Evolutionary conservation across 345 rosid genomes (phyloP).

Genomic region (Boechera retrofracta): DNA sequence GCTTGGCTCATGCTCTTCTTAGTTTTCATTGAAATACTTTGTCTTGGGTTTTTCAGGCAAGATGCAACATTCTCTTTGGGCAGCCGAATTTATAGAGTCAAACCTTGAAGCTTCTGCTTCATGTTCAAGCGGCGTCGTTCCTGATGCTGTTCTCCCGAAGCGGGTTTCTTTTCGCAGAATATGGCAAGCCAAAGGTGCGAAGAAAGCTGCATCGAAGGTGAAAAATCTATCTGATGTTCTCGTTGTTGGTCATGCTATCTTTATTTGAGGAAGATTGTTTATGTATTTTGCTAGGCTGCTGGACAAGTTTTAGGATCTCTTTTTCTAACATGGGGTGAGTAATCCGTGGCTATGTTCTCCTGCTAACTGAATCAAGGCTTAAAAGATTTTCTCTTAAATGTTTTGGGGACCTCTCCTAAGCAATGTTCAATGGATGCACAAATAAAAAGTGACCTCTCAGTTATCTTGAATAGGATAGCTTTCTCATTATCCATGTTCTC

Average conservation of each 20-base stretch:
- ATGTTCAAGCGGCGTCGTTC: constrained; percentile 52
- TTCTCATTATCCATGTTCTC: constrained; percentile 21
- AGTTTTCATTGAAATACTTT: constrained; percentile 17
- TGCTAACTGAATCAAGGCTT: constrained; percentile 17
- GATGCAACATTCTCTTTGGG: constrained; percentile 97
- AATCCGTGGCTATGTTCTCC: constrained; percentile 8
- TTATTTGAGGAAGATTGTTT: constrained; percentile 30
- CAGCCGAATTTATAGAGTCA: constrained; percentile 66
- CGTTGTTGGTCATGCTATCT: constrained; percentile 29
- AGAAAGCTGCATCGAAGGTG: constrained; percentile 85
- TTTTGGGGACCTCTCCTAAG: constrained; percentile 7
- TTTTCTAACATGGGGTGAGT: constrained; percentile 30
- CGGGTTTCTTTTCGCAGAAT: constrained; percentile 77
- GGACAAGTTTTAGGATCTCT: constrained; percentile 36
- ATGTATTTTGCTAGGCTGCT: constrained; percentile 35
- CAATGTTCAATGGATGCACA: constrained; percentile 22
- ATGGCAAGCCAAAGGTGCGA: constrained; percentile 95
- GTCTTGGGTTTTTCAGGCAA: constrained; percentile 62
- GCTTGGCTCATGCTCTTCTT: constrained; percentile 12
- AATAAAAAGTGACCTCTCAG: constrained; percentile 4
- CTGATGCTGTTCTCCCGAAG: constrained; percentile 58
- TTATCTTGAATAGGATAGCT: constrained; percentile 30
- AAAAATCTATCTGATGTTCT: constrained; percentile 35
- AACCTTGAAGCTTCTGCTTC: constrained; percentile 55
- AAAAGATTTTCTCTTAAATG: neutral